Conservation (phyloP, 2,329 filamentous ascomycete species). For the Hypoxylon sp. region DNA sequence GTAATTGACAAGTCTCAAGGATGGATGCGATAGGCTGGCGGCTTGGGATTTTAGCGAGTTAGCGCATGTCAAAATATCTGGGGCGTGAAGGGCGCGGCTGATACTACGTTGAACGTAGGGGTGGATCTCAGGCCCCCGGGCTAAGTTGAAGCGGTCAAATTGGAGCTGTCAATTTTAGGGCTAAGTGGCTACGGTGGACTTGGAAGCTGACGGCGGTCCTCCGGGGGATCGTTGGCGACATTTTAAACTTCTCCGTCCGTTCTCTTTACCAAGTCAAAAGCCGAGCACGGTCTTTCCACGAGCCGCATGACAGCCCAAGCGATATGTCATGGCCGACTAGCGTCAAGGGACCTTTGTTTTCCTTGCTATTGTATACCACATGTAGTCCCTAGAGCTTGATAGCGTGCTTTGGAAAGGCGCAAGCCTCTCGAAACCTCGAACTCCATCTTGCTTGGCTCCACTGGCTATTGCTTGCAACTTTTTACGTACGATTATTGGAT, state of each 20-base stretch:
- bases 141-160: slow-evolving; percentile 31
- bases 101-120: slow-evolving; percentile 6
- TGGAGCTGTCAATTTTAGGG: slow-evolving; percentile 12
- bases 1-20: slow-evolving; percentile 29
- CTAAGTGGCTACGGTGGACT: background rate
- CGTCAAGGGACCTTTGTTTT: slow-evolving; percentile 12
- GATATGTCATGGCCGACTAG: slow-evolving; percentile 5
- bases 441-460: slow-evolving; percentile 20
- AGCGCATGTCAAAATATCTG: slow-evolving; percentile 37
- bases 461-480: slow-evolving; percentile 1
- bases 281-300: slow-evolving; percentile 22
- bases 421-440: slow-evolving; percentile 27
- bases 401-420: slow-evolving; percentile 17
- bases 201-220: slow-evolving; percentile 21
- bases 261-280: slow-evolving; percentile 19
- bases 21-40: slow-evolving; percentile 34
- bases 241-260: slow-evolving; percentile 21
- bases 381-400: slow-evolving; percentile 11
- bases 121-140: slow-evolving; percentile 21
- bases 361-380: background rate
- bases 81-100: slow-evolving; percentile 32
- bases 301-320: slow-evolving; percentile 31
- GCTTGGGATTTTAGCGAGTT: slow-evolving; percentile 19
- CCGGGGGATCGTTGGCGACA: slow-evolving; percentile 13
- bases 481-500: slow-evolving; percentile 40